Evolutionary conservation across 768 basidiomycete species (phyloP).

Genomic region (Kwoniella dendrophila): DNA sequence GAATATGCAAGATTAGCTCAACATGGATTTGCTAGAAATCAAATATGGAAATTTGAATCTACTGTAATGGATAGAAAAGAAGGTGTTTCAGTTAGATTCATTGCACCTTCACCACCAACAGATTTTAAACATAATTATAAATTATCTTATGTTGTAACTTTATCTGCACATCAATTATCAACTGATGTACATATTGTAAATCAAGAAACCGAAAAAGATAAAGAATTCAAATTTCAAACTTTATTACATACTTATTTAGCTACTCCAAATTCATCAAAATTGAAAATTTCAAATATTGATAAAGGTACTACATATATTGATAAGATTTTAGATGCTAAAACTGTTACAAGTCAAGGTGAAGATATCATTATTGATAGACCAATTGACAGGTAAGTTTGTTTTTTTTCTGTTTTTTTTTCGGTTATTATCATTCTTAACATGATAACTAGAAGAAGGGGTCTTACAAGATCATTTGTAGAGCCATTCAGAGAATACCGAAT

Average conservation of each 20-base stretch:
- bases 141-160: slow-evolving; percentile 78
- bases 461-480: neutral
- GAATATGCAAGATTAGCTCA: slow-evolving; percentile 68
- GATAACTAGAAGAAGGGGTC: neutral
- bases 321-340: slow-evolving; percentile 61
- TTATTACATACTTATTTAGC: slow-evolving; percentile 88
- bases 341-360: slow-evolving; percentile 62
- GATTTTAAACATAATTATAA: slow-evolving; percentile 69
- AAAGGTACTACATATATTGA: slow-evolving; percentile 72
- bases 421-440: neutral
- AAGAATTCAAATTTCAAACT: slow-evolving; percentile 79
- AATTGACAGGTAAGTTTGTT: slow-evolving; percentile 45
- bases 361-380: slow-evolving; percentile 41
- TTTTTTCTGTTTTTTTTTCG: neutral
- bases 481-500: neutral
- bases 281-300: slow-evolving; percentile 67
- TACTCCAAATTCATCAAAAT: slow-evolving; percentile 62
- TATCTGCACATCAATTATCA: slow-evolving; percentile 71
- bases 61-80: slow-evolving; percentile 69
- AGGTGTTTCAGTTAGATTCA: slow-evolving; percentile 73
- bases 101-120: slow-evolving; percentile 67
- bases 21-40: slow-evolving; percentile 88
- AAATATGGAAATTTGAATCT: slow-evolving; percentile 70
- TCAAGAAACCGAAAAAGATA: slow-evolving; percentile 59
- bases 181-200: slow-evolving; percentile 82